These are phyloP conservation scores for Auricularia auricula-judae DNA, from an alignment of 768 basidiomycete species.

Conservation along the genomic window DNA sequence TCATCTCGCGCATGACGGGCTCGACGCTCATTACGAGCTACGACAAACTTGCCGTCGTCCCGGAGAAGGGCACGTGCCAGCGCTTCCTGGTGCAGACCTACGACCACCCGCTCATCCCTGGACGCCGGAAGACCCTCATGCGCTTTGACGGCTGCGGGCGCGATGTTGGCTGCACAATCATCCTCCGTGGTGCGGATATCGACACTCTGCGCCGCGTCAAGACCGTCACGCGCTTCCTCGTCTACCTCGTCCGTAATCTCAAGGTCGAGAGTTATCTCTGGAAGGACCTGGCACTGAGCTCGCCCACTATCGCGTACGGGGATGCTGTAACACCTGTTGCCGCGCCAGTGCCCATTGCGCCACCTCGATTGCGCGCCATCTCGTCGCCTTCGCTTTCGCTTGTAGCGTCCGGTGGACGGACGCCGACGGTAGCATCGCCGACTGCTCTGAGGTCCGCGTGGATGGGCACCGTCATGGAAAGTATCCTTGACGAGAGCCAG, in stretches of 20 bases:
- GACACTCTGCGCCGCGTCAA: slow-evolving; percentile 78
- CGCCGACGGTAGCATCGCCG: neutral
- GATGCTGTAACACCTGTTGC: slow-evolving; percentile 31
- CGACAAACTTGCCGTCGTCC: slow-evolving; percentile 67
- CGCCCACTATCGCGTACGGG: slow-evolving; percentile 27
- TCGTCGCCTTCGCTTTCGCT: slow-evolving; percentile 8
- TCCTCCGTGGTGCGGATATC: slow-evolving; percentile 78
- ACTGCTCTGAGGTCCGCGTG: neutral
- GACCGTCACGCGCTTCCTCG: slow-evolving; percentile 84
- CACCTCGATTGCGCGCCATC: slow-evolving; percentile 2
- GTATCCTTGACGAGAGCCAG: slow-evolving; percentile 8
- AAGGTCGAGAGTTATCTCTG: slow-evolving; percentile 91
- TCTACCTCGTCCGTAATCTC: slow-evolving; percentile 85
- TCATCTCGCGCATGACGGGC: slow-evolving; percentile 88
- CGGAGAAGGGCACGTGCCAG: slow-evolving; percentile 65
- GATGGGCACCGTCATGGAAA: slow-evolving; percentile 4
- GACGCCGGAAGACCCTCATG: slow-evolving; percentile 90
- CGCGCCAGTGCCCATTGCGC: slow-evolving; percentile 49
- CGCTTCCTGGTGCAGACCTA: slow-evolving; percentile 85
- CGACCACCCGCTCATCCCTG: slow-evolving; percentile 91
- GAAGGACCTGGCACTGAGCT: slow-evolving; percentile 76
- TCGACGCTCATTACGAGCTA: slow-evolving; percentile 92
- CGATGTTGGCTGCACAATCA: slow-evolving; percentile 90
- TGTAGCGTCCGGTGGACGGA: neutral
- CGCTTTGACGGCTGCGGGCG: slow-evolving; percentile 92